A percentile compares a stretch with the other conserved stretches of the same genome.
These are phyloP conservation scores for Cyclotella choctawhatcheeana DNA, from an alignment of 108 stramenopile genomes.

Conservation along the genomic window DNA sequence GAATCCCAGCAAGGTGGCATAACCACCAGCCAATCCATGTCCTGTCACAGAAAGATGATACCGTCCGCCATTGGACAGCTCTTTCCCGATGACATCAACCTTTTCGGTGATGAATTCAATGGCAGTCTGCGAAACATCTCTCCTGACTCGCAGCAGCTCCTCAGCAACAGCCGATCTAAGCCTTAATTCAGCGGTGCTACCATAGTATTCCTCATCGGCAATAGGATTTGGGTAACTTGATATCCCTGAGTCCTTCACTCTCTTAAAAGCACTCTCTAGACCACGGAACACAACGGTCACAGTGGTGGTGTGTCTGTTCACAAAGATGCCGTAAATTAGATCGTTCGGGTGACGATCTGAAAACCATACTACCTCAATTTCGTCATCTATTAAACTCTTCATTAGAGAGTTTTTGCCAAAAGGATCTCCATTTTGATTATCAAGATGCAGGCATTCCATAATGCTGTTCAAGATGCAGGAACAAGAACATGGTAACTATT, in stretches of 20 bases:
- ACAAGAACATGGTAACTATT: not conserved
- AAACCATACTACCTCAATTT: slow-evolving; percentile 26
- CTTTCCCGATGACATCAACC: slow-evolving; percentile 11
- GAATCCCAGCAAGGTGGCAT: slow-evolving; percentile 14
- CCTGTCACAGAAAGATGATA: slow-evolving; percentile 24
- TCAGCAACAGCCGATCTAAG: slow-evolving; percentile 16
- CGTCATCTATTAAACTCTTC: slow-evolving; percentile 11
- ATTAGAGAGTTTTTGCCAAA: slow-evolving; percentile 10
- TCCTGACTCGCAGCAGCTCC: slow-evolving; percentile 16
- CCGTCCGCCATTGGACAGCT: slow-evolving; percentile 8
- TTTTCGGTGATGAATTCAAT: slow-evolving; percentile 12
- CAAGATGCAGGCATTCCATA: not conserved
- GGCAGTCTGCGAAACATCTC: slow-evolving; percentile 8
- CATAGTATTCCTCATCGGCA: slow-evolving; percentile 14
- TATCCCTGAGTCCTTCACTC: slow-evolving; percentile 4
- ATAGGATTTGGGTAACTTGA: slow-evolving; percentile 26
- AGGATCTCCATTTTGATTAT: not conserved
- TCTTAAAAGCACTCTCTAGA: slow-evolving; percentile 8
- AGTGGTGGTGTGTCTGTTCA: slow-evolving; percentile 13
- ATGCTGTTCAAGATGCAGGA: not conserved
- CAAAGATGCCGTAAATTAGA: slow-evolving; percentile 14
- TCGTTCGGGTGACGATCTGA: slow-evolving; percentile 24
- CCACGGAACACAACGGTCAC: slow-evolving; percentile 23
- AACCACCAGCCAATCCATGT: slow-evolving; percentile 18
- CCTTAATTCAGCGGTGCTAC: not conserved